Evolutionary conservation across 2,329 filamentous ascomycete species (phyloP).

Genomic region (Blastomyces percursus): DNA sequence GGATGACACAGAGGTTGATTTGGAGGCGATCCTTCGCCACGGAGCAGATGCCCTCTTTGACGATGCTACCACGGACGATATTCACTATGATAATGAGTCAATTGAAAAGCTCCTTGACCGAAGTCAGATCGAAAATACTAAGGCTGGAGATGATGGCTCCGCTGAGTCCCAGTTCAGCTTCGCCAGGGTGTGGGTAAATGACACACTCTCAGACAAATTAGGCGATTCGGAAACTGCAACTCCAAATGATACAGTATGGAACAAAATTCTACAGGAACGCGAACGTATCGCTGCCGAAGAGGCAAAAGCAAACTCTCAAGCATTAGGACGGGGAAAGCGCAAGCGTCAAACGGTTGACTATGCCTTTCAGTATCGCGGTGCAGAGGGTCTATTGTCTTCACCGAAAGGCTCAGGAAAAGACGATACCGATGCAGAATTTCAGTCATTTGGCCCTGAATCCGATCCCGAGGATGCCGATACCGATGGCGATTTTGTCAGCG

Average conservation of each 20-base stretch:
- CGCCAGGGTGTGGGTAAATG: slow-evolving; percentile 85
- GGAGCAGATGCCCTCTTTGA: slow-evolving; percentile 80
- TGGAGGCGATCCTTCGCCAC: slow-evolving; percentile 79
- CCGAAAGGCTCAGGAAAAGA: slow-evolving; percentile 7
- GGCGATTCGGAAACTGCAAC: slow-evolving; percentile 43
- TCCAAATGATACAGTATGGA: slow-evolving; percentile 67
- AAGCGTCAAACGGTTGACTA: slow-evolving; percentile 48
- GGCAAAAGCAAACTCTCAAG: slow-evolving; percentile 55
- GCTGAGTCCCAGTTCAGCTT: slow-evolving; percentile 78
- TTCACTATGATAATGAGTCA: slow-evolving; percentile 67
- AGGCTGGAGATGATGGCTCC: slow-evolving; percentile 50
- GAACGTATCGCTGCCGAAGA: slow-evolving; percentile 67
- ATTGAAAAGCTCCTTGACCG: slow-evolving; percentile 90
- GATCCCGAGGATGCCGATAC: slow-evolving; percentile 20
- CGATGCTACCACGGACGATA: slow-evolving; percentile 57
- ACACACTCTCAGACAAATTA: slow-evolving; percentile 57
- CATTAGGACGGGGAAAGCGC: slow-evolving; percentile 76
- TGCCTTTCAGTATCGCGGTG: slow-evolving; percentile 24
- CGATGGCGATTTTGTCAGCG: slow-evolving; percentile 17
- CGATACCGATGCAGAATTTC: slow-evolving; percentile 12
- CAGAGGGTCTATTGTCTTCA: slow-evolving; percentile 15
- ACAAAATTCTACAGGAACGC: slow-evolving; percentile 73
- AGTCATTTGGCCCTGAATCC: slow-evolving; percentile 14
- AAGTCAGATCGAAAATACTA: slow-evolving; percentile 64
- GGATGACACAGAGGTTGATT: slow-evolving; percentile 65